Evolutionary conservation across 192 early-diverging fungal genomes (phyloP), one percentile per base, ranked within the genome.

Genomic region (Rhizoclosmatium sp.): DNA sequence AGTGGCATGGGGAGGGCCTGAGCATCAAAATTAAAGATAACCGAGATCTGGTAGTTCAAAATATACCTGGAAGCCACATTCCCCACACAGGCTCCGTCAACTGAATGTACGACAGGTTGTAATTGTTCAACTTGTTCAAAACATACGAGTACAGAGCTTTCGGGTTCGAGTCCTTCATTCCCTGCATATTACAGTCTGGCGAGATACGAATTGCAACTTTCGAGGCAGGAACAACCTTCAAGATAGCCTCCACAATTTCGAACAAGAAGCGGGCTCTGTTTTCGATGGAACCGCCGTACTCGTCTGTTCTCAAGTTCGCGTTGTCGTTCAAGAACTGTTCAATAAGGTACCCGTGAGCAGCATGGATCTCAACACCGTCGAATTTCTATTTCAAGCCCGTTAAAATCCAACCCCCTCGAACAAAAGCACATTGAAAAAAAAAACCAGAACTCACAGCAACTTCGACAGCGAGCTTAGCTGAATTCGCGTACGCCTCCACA

Each of bases 271-370:
- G 89, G 19, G 87, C 84, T 69, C 96, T 91, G 87, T 98, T 98
- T 75, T 97, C 93, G 45, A 97, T 91, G 2, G 91, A 92, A 0
- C 97, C 96, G 49, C 96, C 97, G 78, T 96, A 99, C 64, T 93
- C 68, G 80, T 99, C 97, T 0, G 94, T 96, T 72, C 97, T 92
- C 44, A 90, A 68, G 84, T 99, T 98, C 66, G 92, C 85, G 47
- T 94, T 69, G 2, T 93, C 92, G 19, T 92, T 93, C 16, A 96
- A 75, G 78, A 98, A 97, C 79, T 91, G 84, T 82, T 92, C 85
- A 66, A 95, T 77, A 54, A 98, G 82, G 81, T 97, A 98, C 7
- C 97, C 97, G 82, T 99, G 95, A 2, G 97, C 95, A 16, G 78
- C 78, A 49, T 79, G 78, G 31, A 79, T 65, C 49, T 79, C 78